Conservation (phyloP, 2,329 filamentous ascomycete genomes). For the Apiospora aurea region DNA sequence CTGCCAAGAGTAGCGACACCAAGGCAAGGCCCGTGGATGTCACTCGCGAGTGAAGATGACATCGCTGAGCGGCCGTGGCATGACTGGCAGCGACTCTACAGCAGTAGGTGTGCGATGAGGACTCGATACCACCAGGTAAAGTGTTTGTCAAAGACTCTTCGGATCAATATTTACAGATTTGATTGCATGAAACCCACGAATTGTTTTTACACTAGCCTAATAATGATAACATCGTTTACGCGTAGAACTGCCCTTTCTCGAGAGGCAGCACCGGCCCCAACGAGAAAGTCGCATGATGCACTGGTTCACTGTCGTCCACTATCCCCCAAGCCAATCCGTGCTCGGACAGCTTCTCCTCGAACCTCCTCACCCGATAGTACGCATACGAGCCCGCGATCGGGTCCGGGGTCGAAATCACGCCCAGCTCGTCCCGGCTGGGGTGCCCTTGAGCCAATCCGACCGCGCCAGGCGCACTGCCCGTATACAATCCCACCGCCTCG, state of each 20-base stretch:
- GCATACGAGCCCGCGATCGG: background rate
- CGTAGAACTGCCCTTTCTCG: slow-evolving; percentile 13
- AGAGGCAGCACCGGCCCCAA: background rate
- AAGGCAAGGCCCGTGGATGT: background rate
- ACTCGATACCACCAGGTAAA: background rate
- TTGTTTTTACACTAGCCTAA: background rate
- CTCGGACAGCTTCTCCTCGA: slow-evolving; percentile 16
- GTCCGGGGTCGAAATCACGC: background rate
- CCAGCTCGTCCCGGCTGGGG: background rate
- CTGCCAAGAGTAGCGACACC: background rate
- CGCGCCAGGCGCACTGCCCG: background rate
- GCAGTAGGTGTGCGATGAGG: background rate
- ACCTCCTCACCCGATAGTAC: slow-evolving; percentile 7
- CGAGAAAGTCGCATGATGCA: slow-evolving; percentile 17
- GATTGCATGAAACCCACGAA: background rate
- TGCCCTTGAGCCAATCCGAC: background rate
- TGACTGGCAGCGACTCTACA: background rate
- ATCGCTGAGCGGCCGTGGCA: background rate
- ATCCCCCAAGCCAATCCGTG: slow-evolving; percentile 1
- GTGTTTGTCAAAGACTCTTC: background rate
- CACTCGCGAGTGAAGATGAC: background rate
- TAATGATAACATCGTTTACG: background rate
- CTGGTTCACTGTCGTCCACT: background rate
- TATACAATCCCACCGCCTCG: background rate
- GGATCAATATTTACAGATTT: background rate